A percentile compares a stretch with the other conserved stretches of the same genome.
phyloP scores from a whole-genome alignment of 805 yeast genomes.

The Starmerella vaccinii region DNA sequence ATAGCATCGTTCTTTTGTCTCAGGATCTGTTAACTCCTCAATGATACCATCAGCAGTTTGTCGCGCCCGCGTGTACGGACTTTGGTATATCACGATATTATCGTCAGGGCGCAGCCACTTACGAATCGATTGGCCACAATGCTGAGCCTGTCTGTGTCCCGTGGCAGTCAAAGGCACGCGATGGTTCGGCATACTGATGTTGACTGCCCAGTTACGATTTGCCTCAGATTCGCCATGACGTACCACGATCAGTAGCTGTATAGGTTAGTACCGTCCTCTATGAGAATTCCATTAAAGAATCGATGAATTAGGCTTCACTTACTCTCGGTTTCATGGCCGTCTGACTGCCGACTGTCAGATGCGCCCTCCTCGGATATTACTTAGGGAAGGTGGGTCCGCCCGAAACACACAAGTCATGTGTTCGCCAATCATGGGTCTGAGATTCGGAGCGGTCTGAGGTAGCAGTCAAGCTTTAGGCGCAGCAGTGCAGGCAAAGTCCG shows the following conservation, averaged over 20 bases:
- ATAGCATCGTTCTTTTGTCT: slow-evolving; percentile 35
- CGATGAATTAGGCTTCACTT: neutral
- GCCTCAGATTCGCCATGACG: slow-evolving; percentile 94
- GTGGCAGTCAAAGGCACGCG: slow-evolving; percentile 57
- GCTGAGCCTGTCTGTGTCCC: slow-evolving; percentile 45
- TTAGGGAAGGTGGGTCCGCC: no score
- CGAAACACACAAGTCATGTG: no score
- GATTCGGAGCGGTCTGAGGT: no score
- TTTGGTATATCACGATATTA: slow-evolving; percentile 64
- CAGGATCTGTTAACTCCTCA: slow-evolving; percentile 37
- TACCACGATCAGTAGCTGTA: slow-evolving; percentile 60
- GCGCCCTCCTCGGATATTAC: neutral
- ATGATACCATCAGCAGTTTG: slow-evolving; percentile 69
- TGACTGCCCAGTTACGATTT: slow-evolving; percentile 73
- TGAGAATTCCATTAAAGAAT: neutral
- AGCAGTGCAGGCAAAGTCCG: no score
- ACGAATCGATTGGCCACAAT: slow-evolving; percentile 31
- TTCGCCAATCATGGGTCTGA: no score
- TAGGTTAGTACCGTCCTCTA: neutral
- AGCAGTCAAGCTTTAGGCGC: no score
- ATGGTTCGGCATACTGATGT: slow-evolving; percentile 71
- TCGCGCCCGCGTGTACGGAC: slow-evolving; percentile 77
- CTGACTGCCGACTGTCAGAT: neutral
- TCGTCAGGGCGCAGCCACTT: slow-evolving; percentile 40
- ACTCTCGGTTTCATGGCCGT: slow-evolving; percentile 19